Conservation (phyloP, 202 grass and related monocot genomes). For the Bolboschoenoplectus hybrid region DNA sequence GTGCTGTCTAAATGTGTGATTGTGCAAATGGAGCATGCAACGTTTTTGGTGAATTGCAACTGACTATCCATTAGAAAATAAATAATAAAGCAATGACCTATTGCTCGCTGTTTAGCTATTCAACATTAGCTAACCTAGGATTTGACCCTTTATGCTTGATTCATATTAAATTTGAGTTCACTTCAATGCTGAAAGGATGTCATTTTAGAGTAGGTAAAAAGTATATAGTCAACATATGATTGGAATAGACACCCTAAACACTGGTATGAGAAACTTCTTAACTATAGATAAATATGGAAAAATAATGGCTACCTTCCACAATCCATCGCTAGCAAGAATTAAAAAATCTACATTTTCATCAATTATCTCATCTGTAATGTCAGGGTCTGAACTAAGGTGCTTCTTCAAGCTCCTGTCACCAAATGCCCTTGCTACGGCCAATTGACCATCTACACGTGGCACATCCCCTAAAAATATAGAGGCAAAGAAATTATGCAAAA, state of each 20-base stretch:
- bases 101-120: background rate
- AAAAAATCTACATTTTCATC: slow-evolving; percentile 67
- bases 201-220: background rate
- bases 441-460: slow-evolving; percentile 88
- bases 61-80: background rate
- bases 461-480: slow-evolving; percentile 74
- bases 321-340: slow-evolving; percentile 97
- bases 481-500: background rate
- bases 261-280: background rate
- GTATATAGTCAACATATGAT: background rate
- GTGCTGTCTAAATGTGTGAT: background rate
- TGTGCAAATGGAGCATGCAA: background rate
- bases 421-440: slow-evolving; percentile 94
- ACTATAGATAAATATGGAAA: background rate
- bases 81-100: background rate
- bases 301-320: slow-evolving; percentile 76
- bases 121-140: background rate
- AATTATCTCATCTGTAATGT: slow-evolving; percentile 55
- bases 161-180: background rate
- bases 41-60: background rate
- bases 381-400: slow-evolving; percentile 89
- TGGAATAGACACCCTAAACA: background rate
- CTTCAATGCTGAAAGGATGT: background rate
- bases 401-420: slow-evolving; percentile 90
- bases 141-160: background rate